Base-by-base conservation (phyloP, 768 basidiomycete species). In the Mycena vulgaris region DNA sequence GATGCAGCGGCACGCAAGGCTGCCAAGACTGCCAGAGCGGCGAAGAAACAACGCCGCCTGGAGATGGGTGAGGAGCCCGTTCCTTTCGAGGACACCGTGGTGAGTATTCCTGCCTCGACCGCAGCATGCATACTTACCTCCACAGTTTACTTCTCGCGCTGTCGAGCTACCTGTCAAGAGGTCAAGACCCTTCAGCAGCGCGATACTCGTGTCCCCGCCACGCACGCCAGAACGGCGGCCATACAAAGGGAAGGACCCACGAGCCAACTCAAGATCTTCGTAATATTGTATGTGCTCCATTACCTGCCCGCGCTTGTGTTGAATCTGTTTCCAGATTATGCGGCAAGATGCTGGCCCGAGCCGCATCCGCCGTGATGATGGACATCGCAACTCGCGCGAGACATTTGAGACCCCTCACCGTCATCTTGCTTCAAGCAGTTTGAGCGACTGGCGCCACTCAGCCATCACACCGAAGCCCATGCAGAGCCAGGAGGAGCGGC, bases 41-140 rank as follows among this genome's bases (percentile, higher is more conserved):
- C 64, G 6, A 28, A 58, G 55, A 66, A 66, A 19, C 53, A 66
- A 14, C 64, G 49, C 19, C 42, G 25, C 14, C 25, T 11, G 13
- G 63, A 47, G 23, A 42, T 1, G 2, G 61, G 19, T 0, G 27
- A 27, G 16, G 35, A 28, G 33, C 56, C 55, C 8, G 25, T 31
- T 23, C 64, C 55, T 14, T 33, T 35, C 9, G 6, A 57, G 19
- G 64, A 66, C 47, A 66, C 64, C 2, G 64, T 66, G n/a, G 64
- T 66, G 25, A 5, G 64, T 58, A 7, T 56, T 16, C 10, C n/a
- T n/a, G 1, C 11, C 2, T 35, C 7, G 10, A 8, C 17, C 25
- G 28, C 10, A 10, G 21, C 17, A 14, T 1, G 7, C 14, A 27
- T 14, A 27, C 19, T 37, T 2, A 21, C 19, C 9, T 19, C 13